Evolutionary conservation across 345 rosid genomes (phyloP).

Genomic region (Rhizophora mangle): DNA sequence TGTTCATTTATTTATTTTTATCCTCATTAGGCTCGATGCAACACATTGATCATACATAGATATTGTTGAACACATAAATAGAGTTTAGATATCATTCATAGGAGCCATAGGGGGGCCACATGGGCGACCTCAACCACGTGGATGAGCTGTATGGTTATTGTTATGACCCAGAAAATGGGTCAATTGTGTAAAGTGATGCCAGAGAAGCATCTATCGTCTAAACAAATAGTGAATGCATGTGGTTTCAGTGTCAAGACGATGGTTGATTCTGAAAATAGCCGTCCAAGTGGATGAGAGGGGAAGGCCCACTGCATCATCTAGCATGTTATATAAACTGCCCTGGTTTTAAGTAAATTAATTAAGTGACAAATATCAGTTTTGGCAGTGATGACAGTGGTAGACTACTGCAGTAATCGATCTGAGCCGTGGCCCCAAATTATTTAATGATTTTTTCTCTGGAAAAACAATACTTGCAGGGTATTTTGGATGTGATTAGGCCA

Average conservation of each 20-base stretch:
- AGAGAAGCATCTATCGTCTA: slow-evolving; percentile 33
- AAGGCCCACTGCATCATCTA: slow-evolving; percentile 25
- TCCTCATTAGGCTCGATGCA: background rate
- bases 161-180: slow-evolving; percentile 33
- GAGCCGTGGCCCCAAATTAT: no score
- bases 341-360: no score
- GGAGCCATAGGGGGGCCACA: slow-evolving; percentile 26
- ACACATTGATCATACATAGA: background rate
- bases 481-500: no score
- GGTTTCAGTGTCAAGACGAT: slow-evolving; percentile 33
- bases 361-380: no score
- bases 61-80: background rate
- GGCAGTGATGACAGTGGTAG: no score
- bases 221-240: slow-evolving; percentile 38
- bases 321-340: background rate
- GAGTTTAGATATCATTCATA: background rate
- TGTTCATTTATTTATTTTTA: background rate
- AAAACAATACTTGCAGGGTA: no score
- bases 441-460: no score
- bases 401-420: no score
- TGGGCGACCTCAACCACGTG: slow-evolving; percentile 48
- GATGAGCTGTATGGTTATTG: slow-evolving; percentile 55
- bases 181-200: slow-evolving; percentile 35
- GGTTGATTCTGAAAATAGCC: slow-evolving; percentile 31
- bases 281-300: slow-evolving; percentile 17